Percentiles rank a stretch among this genome's conserved stretches.
phyloP scores from a whole-genome alignment of 2,329 filamentous ascomycete genomes.

The Hymenoscyphus repandus region DNA sequence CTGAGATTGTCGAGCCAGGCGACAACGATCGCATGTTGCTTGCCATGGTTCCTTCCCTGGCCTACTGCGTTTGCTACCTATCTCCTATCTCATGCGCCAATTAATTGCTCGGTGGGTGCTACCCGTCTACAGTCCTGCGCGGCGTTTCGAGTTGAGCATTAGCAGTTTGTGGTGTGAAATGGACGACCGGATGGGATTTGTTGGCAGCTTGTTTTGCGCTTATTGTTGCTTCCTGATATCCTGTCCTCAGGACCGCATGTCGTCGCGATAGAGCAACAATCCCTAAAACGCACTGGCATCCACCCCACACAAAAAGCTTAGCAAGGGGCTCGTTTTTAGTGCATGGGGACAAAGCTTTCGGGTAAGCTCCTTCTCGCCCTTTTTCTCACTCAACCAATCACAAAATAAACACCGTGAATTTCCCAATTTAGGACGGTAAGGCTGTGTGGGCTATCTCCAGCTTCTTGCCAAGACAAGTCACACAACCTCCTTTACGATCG shows the following conservation, averaged over 20 bases:
- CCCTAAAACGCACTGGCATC: background rate
- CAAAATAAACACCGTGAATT: too few relatives aligned
- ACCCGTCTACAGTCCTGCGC: too few relatives aligned
- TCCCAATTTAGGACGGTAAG: too few relatives aligned
- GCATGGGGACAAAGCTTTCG: too few relatives aligned
- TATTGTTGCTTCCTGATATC: background rate
- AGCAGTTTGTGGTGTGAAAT: too few relatives aligned
- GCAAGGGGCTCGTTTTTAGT: too few relatives aligned
- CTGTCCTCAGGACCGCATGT: background rate
- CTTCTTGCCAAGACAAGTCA: conserved; percentile 1
- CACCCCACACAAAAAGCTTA: too few relatives aligned
- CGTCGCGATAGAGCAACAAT: background rate
- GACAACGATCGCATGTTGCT: conserved; percentile 12
- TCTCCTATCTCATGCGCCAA: background rate
- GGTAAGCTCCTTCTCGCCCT: too few relatives aligned
- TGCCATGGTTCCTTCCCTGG: background rate
- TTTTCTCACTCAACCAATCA: too few relatives aligned
- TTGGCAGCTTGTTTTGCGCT: background rate
- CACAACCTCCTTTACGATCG: background rate
- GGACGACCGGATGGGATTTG: background rate
- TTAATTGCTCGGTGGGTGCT: too few relatives aligned
- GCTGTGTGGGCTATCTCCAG: conserved; percentile 3
- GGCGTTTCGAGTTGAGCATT: background rate
- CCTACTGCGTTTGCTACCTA: background rate
- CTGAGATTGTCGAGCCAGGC: conserved; percentile 29